Evolutionary conservation across 306 rosid species (phyloP).

Genomic region (Lathyrus tuberosus): DNA sequence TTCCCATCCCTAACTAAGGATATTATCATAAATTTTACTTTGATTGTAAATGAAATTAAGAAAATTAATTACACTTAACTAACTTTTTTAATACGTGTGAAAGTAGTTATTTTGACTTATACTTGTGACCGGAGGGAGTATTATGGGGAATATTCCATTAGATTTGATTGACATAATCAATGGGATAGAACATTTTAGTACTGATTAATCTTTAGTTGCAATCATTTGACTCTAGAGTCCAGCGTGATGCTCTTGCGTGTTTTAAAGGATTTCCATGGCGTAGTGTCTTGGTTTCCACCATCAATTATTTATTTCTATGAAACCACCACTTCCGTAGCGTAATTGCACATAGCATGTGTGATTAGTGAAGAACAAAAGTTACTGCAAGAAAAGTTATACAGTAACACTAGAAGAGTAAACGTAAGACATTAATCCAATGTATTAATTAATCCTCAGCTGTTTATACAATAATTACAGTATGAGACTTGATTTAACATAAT

Average conservation of each 20-base stretch:
- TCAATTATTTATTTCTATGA: neutral
- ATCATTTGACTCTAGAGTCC: slow-evolving; percentile 33
- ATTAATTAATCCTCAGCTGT: too few species aligned
- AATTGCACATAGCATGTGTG: neutral
- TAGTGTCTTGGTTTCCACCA: slow-evolving; percentile 23
- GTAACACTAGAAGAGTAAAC: too few species aligned
- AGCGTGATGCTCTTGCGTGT: slow-evolving; percentile 48
- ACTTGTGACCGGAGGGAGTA: too few species aligned
- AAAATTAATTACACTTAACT: too few species aligned
- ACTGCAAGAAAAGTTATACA: neutral
- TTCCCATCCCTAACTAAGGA: too few species aligned
- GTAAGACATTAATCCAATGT: too few species aligned
- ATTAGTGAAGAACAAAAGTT: neutral
- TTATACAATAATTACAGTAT: too few species aligned
- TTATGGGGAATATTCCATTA: neutral
- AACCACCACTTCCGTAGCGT: slow-evolving; percentile 4
- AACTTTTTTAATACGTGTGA: too few species aligned
- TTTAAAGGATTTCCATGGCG: slow-evolving; percentile 40
- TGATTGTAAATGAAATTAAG: too few species aligned
- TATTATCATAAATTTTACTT: too few species aligned
- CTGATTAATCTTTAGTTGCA: neutral
- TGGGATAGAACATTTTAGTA: neutral
- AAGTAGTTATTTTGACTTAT: too few species aligned
- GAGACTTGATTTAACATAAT: too few species aligned
- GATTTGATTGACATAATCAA: slow-evolving; percentile 9